Evolutionary conservation across 768 basidiomycete species (phyloP).

Genomic region (Leccinum disarticulatum): DNA sequence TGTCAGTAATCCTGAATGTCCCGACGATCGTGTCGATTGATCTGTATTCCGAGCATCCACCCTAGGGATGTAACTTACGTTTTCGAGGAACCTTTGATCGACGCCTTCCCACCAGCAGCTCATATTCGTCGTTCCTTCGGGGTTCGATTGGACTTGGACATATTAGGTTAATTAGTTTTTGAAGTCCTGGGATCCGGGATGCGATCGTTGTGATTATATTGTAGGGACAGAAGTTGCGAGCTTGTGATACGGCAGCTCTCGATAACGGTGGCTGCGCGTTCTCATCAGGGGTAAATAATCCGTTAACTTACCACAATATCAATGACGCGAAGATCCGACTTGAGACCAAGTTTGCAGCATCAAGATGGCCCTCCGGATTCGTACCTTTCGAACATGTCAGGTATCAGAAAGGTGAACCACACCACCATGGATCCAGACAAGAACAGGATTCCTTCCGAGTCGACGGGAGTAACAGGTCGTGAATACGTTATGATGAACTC

Average conservation of each 20-base stretch:
- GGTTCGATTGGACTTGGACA: neutral
- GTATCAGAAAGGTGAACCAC: neutral
- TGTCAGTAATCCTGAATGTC: neutral
- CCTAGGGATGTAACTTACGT: neutral
- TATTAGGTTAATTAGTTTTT: neutral
- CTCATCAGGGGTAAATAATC: neutral
- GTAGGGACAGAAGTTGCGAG: slow-evolving; percentile 2
- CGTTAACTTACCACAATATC: neutral
- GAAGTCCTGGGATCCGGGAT: neutral
- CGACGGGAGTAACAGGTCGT: neutral
- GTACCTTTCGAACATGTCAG: neutral
- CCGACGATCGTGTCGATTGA: neutral
- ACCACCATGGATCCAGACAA: slow-evolving; percentile 10
- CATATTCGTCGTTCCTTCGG: neutral
- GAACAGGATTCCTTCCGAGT: slow-evolving; percentile 6
- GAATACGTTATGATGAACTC: neutral
- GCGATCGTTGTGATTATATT: slow-evolving; percentile 8
- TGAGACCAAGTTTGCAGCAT: slow-evolving; percentile 7
- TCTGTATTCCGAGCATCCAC: neutral
- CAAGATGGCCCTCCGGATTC: neutral
- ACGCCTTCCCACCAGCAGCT: neutral
- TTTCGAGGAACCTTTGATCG: neutral
- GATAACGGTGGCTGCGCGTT: slow-evolving; percentile 8
- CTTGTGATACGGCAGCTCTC: slow-evolving; percentile 9
- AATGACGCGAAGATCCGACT: slow-evolving; percentile 1